Base-by-base conservation (phyloP, 345 rosid species). In the Aurinia saxatilis region DNA sequence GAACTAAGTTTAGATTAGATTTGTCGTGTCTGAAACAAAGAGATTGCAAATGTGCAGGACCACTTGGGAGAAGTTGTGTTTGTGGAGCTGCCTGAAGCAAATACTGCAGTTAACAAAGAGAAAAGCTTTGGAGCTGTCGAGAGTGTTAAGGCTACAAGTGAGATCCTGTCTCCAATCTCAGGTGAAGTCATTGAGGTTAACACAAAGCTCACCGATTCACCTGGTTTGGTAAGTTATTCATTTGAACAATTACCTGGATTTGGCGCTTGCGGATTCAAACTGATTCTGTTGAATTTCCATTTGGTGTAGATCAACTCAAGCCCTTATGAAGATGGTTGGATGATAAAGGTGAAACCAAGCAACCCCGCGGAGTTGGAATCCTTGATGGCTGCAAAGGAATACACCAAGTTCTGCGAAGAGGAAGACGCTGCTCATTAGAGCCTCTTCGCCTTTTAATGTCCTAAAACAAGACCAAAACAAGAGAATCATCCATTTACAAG, bases 51-150 rank as follows among this genome's bases (percentile, higher is more conserved):
- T 35, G 50, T 16, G 57, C 72, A 93, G 97, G 99, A 66, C 14
- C 99, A 90, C 73, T 79, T 93, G 42, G 95, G 99, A 68, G 97
- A 93, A 75, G 91, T 90, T 38, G 99, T 90, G 76, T 93, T 87
- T 48, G 96, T 90, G 62, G 96, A 93, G 13, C 67, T 93, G 61
- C 99, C 92, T 0, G 97, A 90, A 33, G 8, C 57, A 0, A 91
- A 85, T 5, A 67, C 16, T 19, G 23, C 87, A 54, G 95, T 83
- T 33, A 59, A 35, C 57, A 63, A 81, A 73, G 97, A 83, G 0
- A 57, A 74, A 35, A 68, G 82, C 73, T 93, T 93, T 72, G 97
- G 95, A 63, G 95, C 95, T 3, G 93, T 93, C 54, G 99, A 90
- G 42, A 90, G 97, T 81, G 99, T 90, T 40, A 90, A 87, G 62